Percentiles rank a stretch among this genome's conserved stretches.
Evolutionary conservation across 768 basidiomycete genomes (phyloP).

Genomic region (Galerina sulciceps): DNA sequence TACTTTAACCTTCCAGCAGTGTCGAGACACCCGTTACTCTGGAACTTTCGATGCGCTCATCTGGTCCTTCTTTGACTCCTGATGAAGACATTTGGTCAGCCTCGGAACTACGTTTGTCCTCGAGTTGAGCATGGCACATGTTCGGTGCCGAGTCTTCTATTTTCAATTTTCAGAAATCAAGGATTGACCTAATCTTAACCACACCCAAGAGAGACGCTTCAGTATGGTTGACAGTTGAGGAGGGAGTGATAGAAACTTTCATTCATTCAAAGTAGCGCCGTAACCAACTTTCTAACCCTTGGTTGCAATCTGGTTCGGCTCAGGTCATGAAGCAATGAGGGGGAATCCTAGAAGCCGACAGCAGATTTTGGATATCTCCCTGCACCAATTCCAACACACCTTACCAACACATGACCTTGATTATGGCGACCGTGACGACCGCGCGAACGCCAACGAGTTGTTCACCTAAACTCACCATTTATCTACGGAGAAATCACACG

Average conservation of each 20-base stretch:
- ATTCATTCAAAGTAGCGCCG: background rate
- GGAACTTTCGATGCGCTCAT: background rate
- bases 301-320: background rate
- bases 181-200: slow-evolving; percentile 4
- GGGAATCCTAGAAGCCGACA: background rate
- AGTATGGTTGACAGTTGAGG: too few relatives aligned
- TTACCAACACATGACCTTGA: slow-evolving; percentile 21
- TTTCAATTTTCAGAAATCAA: slow-evolving; percentile 5
- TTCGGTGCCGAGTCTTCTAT: slow-evolving; percentile 15
- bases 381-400: background rate
- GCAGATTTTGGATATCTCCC: background rate
- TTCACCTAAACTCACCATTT: slow-evolving; percentile 11
- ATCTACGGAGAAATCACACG: slow-evolving; percentile 16
- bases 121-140: background rate
- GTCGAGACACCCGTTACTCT: slow-evolving; percentile 4
- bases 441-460: slow-evolving; percentile 23
- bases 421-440: slow-evolving; percentile 28
- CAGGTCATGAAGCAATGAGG: background rate
- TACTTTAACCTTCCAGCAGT: slow-evolving; percentile 14
- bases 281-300: background rate
- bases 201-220: background rate
- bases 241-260: background rate
- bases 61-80: slow-evolving; percentile 5
- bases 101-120: slow-evolving; percentile 8
- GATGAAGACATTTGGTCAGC: slow-evolving; percentile 6